Evolutionary conservation across 352 stramenopile genomes (phyloP), one percentile per base, ranked within the genome.

Genomic region (Globisporangium paroecandrum): DNA sequence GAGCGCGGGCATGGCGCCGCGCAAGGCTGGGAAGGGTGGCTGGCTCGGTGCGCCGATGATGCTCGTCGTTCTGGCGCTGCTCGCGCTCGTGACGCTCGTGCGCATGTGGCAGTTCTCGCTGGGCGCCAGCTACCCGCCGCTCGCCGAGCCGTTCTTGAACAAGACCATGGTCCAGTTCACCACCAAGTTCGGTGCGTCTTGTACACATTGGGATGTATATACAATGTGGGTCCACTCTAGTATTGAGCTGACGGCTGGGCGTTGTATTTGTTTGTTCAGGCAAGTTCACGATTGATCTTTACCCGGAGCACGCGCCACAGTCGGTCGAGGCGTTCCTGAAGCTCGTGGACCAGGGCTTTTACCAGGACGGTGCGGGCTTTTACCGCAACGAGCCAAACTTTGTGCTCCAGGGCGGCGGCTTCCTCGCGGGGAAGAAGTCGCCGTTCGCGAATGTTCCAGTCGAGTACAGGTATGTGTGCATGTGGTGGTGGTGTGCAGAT

Each of bases 351-450:
- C 62, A 63, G 36, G 84, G 80, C 5, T 94, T 87, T 53, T 95
- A 91, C 77, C 57, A 72, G n/a, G 81, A 81, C 18, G 72, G 89
- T n/a, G 76, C 85, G 1, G 87, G 87, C 1, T 94, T 95, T 62
- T 95, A 95, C 73, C 89, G 89, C 72, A 92, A 93, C 58, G 87
- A 94, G 57, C 83, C 81, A 29, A 88, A 88, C 62, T 95, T 85
- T 68, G 71, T 94, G 58, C 73, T 95, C 9, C 87, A 95, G 67
- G 87, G 81, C 55, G 87, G 87, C 29, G 85, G 81, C 13, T 94
- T 85, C 67, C 81, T 95, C 18, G 81, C 77, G 38, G 79, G 82
- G 59, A 94, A 92, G 69, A 65, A 75, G 59, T 91, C 87, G 54
- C 84, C 87, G 10, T 73, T 90, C 22, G 71, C 73, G 22, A 88